Percentiles rank a stretch among this genome's conserved stretches.
phyloP scores from a whole-genome alignment of 768 basidiomycete species.

The Mycena pura region DNA sequence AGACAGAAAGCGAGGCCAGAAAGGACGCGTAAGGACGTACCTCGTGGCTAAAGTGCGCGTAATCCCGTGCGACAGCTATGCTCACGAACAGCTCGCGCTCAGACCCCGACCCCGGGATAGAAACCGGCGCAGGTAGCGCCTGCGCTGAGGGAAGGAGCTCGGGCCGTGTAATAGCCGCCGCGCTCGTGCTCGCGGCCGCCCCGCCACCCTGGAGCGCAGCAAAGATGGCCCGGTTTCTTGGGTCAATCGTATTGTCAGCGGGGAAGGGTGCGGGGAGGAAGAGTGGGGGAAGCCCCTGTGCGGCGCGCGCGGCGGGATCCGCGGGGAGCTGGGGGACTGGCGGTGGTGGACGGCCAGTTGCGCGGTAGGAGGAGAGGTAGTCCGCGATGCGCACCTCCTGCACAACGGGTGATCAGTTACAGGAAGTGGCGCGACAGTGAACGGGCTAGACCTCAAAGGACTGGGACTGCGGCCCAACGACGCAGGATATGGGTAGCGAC shows the following conservation, averaged over 20 bases:
- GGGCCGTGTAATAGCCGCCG: slow-evolving; percentile 14
- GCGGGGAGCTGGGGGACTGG: slow-evolving; percentile 46
- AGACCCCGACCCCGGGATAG: not conserved
- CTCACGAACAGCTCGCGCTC: slow-evolving; percentile 33
- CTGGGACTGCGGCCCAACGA: slow-evolving; percentile 8
- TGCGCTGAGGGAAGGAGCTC: slow-evolving; percentile 33
- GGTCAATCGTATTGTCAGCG: too few species aligned
- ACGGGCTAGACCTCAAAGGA: slow-evolving; percentile 17
- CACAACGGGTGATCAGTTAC: not conserved
- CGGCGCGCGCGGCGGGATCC: slow-evolving; percentile 38
- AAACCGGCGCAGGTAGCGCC: slow-evolving; percentile 34
- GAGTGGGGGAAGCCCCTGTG: slow-evolving; percentile 45
- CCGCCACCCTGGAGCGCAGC: too few species aligned
- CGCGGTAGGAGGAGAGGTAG: slow-evolving; percentile 43
- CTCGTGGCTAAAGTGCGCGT: slow-evolving; percentile 40
- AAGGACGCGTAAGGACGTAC: slow-evolving; percentile 26
- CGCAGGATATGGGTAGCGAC: not conserved
- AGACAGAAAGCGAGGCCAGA: not conserved
- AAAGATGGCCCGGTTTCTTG: too few species aligned
- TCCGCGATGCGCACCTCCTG: slow-evolving; percentile 48
- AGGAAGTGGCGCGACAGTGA: not conserved
- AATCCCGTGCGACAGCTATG: slow-evolving; percentile 39
- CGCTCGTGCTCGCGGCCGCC: slow-evolving; percentile 5
- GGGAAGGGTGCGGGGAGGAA: slow-evolving; percentile 40
- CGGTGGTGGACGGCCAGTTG: slow-evolving; percentile 40